Conservation (phyloP, 1,284 basidiomycete genomes). For the Pascua guehoae region DNA sequence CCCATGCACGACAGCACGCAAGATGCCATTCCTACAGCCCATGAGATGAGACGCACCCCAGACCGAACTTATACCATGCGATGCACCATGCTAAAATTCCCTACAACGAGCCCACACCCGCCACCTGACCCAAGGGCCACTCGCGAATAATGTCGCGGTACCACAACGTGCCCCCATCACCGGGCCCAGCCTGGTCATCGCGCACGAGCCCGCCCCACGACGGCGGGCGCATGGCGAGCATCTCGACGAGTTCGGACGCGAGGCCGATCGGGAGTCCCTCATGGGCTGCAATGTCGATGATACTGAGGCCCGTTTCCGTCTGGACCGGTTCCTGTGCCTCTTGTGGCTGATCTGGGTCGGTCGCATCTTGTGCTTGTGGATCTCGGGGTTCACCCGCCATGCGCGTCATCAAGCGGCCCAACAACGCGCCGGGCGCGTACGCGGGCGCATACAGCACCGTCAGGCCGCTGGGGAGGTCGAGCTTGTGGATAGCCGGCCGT, state of each 20-base stretch:
- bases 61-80: too few relatives aligned
- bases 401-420: conserved; percentile 59
- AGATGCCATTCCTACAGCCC: too few relatives aligned
- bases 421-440: conserved; percentile 64
- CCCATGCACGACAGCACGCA: too few relatives aligned
- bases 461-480: conserved; percentile 69
- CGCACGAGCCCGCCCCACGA: conserved; percentile 58
- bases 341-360: too few relatives aligned
- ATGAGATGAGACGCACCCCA: too few relatives aligned
- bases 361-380: not conserved
- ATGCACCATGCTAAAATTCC: conserved; percentile 15
- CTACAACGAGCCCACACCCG: conserved; percentile 9
- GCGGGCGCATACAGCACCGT: conserved; percentile 78
- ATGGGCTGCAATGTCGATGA: conserved; percentile 61
- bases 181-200: conserved; percentile 60
- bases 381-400: conserved; percentile 48
- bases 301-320: conserved; percentile 35
- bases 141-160: conserved; percentile 66
- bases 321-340: conserved; percentile 29
- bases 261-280: conserved; percentile 69
- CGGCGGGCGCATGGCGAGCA: conserved; percentile 25
- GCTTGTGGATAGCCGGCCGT: conserved; percentile 62
- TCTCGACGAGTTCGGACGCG: conserved; percentile 67
- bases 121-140: conserved; percentile 34
- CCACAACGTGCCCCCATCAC: conserved; percentile 59